Evolutionary conservation across 768 basidiomycete species (phyloP).

Genomic region (Rhodosporidiobolus odoratus): DNA sequence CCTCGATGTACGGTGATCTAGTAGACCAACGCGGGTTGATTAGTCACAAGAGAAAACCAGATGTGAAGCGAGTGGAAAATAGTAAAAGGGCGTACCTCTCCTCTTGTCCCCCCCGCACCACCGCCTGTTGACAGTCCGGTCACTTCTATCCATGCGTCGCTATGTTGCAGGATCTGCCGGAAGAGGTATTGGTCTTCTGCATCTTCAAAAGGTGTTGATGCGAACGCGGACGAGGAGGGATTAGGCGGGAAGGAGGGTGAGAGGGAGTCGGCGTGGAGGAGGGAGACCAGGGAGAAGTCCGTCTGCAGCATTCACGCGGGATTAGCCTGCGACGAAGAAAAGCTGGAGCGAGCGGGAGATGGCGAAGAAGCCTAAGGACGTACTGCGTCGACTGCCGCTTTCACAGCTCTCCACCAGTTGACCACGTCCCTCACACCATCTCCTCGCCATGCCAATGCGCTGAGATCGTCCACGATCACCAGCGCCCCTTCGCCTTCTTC

Average conservation of each 20-base stretch:
- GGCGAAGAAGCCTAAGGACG: background rate
- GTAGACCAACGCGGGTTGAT: too few species aligned
- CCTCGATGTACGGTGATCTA: constrained; percentile 17
- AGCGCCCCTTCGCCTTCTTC: constrained; percentile 1
- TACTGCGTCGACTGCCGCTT: background rate
- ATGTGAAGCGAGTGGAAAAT: background rate
- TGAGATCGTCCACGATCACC: constrained; percentile 22
- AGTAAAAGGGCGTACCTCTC: constrained; percentile 16
- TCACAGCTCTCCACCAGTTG: constrained; percentile 11
- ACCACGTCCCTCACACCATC: background rate
- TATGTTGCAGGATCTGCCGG: background rate
- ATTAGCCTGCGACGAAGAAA: background rate
- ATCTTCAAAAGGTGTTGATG: background rate
- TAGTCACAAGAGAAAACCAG: background rate
- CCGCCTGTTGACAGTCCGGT: background rate
- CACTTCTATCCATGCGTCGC: constrained; percentile 15
- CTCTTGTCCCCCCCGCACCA: constrained; percentile 3
- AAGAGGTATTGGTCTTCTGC: constrained; percentile 30
- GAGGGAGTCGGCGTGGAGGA: constrained; percentile 24
- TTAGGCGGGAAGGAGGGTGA: background rate
- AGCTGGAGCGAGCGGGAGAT: background rate
- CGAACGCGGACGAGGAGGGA: background rate
- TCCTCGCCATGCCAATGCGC: constrained; percentile 24
- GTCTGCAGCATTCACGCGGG: too few species aligned
- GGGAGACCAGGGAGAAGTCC: constrained; percentile 11